Conservation (phyloP, 768 basidiomycete species). For the Postia placenta region DNA sequence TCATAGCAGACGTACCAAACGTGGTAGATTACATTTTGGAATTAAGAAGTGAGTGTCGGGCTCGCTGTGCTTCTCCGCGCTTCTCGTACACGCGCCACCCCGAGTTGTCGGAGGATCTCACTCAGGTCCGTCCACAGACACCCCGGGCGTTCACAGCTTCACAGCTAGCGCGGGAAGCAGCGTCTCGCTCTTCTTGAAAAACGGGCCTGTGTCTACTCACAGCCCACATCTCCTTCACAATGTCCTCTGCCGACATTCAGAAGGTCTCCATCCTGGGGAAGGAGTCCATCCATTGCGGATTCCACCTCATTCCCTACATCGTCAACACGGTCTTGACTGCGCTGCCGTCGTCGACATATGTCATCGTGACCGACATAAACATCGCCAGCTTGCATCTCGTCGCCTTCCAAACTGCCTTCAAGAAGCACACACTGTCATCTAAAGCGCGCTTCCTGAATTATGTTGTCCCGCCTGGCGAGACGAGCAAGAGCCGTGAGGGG, state of each 20-base stretch:
- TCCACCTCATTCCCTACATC: slow-evolving; percentile 88
- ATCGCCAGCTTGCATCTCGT: slow-evolving; percentile 77
- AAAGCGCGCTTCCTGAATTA: slow-evolving; percentile 69
- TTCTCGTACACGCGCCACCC: neutral
- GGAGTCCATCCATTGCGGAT: slow-evolving; percentile 89
- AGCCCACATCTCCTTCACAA: slow-evolving; percentile 4
- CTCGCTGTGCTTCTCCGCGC: neutral
- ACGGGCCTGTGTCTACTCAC: neutral
- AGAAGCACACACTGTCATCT: slow-evolving; percentile 19
- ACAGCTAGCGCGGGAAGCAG: neutral
- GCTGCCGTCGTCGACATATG: slow-evolving; percentile 80
- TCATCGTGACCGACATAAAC: slow-evolving; percentile 88
- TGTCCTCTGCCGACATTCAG: slow-evolving; percentile 44
- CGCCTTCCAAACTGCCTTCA: slow-evolving; percentile 63
- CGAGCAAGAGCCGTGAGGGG: slow-evolving; percentile 83
- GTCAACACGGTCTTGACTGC: slow-evolving; percentile 61
- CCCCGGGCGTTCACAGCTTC: neutral
- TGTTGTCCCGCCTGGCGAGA: slow-evolving; percentile 87
- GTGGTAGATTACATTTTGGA: too few species aligned
- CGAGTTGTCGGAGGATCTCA: slow-evolving; percentile 1
- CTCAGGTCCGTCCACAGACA: neutral
- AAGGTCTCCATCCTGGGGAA: slow-evolving; percentile 82
- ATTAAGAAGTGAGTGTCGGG: too few species aligned
- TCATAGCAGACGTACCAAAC: too few species aligned
- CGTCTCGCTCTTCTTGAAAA: neutral